These are phyloP conservation scores for Kuraishia hungarica DNA, from an alignment of 805 yeast genomes.

Conservation along the genomic window DNA sequence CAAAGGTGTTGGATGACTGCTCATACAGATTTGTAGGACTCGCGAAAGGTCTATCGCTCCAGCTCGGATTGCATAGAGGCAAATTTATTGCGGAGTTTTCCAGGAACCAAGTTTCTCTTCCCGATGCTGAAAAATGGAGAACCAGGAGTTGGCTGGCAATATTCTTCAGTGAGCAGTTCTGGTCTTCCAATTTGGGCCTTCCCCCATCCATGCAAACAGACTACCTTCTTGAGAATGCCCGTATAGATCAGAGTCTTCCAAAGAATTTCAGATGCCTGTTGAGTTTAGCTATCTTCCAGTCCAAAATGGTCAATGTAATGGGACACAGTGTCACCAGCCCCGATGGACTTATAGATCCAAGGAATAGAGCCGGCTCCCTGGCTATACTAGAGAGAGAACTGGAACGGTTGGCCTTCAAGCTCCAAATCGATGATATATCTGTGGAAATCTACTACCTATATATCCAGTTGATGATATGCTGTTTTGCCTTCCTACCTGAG, in stretches of 20 bases:
- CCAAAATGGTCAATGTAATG: conserved; percentile 76
- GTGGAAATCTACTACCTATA: conserved; percentile 76
- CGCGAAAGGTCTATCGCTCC: conserved; percentile 78
- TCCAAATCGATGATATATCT: conserved; percentile 57
- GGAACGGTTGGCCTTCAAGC: conserved; percentile 56
- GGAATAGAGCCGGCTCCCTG: conserved; percentile 72
- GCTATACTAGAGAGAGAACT: conserved; percentile 74
- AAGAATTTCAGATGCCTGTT: conserved; percentile 64
- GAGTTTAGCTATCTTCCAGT: conserved; percentile 71
- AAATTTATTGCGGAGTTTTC: conserved; percentile 86
- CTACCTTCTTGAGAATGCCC: conserved; percentile 70
- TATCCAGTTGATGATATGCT: conserved; percentile 72
- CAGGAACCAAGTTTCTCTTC: conserved; percentile 79
- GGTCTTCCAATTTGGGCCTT: conserved; percentile 81
- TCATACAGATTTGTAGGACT: conserved; percentile 83
- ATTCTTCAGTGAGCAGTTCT: conserved; percentile 80
- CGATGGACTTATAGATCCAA: conserved; percentile 82
- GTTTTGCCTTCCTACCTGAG: conserved; percentile 87
- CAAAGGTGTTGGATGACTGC: conserved; percentile 85
- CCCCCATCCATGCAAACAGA: conserved; percentile 86
- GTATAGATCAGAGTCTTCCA: conserved; percentile 59
- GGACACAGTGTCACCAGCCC: conserved; percentile 80
- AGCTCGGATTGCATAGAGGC: conserved; percentile 86
- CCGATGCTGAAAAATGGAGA: conserved; percentile 91
- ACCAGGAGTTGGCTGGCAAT: conserved; percentile 89